Percentiles rank a stretch among this genome's conserved stretches.
These are phyloP conservation scores for Alternaria hordeiaustralica DNA, from an alignment of 2,329 filamentous ascomycete genomes.

Conservation along the genomic window DNA sequence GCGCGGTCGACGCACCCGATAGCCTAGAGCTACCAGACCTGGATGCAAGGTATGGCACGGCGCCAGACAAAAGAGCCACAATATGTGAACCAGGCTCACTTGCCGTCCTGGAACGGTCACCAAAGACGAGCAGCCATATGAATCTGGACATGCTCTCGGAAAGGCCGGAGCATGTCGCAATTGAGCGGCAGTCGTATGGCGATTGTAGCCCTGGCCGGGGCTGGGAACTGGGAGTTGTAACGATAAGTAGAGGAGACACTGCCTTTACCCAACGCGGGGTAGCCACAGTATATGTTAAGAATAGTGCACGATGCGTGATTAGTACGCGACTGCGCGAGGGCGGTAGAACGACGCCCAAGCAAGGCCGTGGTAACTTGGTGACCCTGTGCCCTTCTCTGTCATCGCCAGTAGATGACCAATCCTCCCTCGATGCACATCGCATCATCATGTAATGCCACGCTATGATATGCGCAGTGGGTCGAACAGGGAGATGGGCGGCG, in stretches of 20 bases:
- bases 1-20: constrained; percentile 1
- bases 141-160: neutral
- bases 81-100: constrained; percentile 3
- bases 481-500: neutral
- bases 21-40: constrained; percentile 6
- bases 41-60: neutral
- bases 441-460: neutral
- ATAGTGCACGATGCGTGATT: neutral
- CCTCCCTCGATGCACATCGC: neutral
- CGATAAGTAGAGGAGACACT: neutral
- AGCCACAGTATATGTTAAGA: constrained; percentile 5
- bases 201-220: neutral
- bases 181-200: neutral
- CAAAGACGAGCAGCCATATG: neutral
- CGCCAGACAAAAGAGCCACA: neutral
- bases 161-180: neutral
- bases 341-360: neutral
- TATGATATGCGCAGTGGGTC: neutral
- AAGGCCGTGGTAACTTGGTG: neutral
- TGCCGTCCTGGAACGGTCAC: neutral
- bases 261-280: constrained; percentile 1
- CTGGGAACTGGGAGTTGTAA: neutral
- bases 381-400: neutral
- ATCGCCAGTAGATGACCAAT: neutral
- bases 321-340: neutral